Evolutionary conservation across 129 eudicot genomes (phyloP), one percentile per base, ranked within the genome.

Genomic region (Rutidosis leptorrhynchoides): DNA sequence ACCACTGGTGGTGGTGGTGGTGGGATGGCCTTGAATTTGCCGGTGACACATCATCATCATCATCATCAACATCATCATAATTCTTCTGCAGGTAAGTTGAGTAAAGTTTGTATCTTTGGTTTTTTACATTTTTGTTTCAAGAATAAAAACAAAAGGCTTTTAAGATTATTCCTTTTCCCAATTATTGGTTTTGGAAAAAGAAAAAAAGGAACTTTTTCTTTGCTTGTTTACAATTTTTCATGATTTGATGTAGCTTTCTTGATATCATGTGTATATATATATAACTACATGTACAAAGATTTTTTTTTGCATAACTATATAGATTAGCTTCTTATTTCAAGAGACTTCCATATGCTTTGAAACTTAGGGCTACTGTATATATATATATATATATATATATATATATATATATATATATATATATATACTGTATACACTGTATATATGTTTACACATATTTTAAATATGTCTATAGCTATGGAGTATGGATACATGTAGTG

Each of bases 271-370:
- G 3, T 26, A 4, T 49, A 29, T 28, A 12, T 8, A 70, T 20
- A 58, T 11, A 68, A 1, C 17, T 1, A 25, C 23, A 55, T 10
- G 23, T 24, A 63, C 29, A 45, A n/a, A n/a, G n/a, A n/a, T n/a
- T n/a, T n/a, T 28, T 26, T 3, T 42, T n/a, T 6, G 35, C 54
- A 45, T n/a, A 5, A 54, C 15, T 20, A 25, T 22, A 58, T 75
- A 75, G 74, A 68, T 75, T 75, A 68, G 79, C 79, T 75, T 75
- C 79, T 25, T 60, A 43, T 60, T 75, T 68, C 79, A 68, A 68
- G 74, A 68, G 74, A 68, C 64, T 68, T 16, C n/a, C 26, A 24
- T 75, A 75, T 74, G 55, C 74, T 75, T 74, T 65, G 73, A 74
- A 74, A 56, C 6, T 65, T 55, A 65, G 51, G 52, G 67, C 74